These are phyloP conservation scores for Lepidopterella palustris DNA, from an alignment of 495 filamentous ascomycete genomes.

Conservation along the genomic window DNA sequence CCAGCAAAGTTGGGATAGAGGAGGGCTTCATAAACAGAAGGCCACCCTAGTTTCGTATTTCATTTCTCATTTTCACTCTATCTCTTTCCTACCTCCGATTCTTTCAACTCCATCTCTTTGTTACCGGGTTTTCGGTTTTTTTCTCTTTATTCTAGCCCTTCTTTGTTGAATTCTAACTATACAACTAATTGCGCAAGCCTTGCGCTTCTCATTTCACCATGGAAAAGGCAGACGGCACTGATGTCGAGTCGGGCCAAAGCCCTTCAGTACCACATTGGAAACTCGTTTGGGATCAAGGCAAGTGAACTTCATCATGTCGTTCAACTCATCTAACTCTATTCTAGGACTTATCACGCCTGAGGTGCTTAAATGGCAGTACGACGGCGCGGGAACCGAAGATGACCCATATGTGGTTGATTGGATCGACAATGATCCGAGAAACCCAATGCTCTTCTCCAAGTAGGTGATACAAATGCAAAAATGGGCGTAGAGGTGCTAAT, in stretches of 20 bases:
- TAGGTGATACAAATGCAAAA: neutral
- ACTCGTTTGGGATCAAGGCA: conserved; percentile 48
- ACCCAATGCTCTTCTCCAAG: conserved; percentile 50
- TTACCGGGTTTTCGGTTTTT: neutral
- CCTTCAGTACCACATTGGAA: conserved; percentile 28
- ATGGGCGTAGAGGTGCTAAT: neutral
- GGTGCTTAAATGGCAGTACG: conserved; percentile 53
- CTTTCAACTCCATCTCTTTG: neutral
- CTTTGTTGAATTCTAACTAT: neutral
- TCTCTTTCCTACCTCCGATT: neutral
- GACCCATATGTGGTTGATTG: conserved; percentile 71
- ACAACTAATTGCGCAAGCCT: too few species aligned
- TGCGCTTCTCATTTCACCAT: conserved; percentile 2
- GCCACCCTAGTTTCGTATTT: too few species aligned
- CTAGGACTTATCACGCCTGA: conserved; percentile 42
- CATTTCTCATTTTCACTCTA: too few species aligned
- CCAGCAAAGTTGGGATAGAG: too few species aligned
- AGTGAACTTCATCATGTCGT: neutral
- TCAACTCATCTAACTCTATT: neutral
- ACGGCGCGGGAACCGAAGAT: conserved; percentile 63
- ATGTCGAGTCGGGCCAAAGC: conserved; percentile 29
- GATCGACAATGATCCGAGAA: conserved; percentile 62
- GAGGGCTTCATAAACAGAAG: too few species aligned
- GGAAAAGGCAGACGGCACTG: conserved; percentile 9
- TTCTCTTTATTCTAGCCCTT: neutral